Percentiles rank a stretch among this genome's conserved stretches.
These are phyloP conservation scores for Centella asiatica DNA, from an alignment of 129 eudicot species.

Conservation along the genomic window DNA sequence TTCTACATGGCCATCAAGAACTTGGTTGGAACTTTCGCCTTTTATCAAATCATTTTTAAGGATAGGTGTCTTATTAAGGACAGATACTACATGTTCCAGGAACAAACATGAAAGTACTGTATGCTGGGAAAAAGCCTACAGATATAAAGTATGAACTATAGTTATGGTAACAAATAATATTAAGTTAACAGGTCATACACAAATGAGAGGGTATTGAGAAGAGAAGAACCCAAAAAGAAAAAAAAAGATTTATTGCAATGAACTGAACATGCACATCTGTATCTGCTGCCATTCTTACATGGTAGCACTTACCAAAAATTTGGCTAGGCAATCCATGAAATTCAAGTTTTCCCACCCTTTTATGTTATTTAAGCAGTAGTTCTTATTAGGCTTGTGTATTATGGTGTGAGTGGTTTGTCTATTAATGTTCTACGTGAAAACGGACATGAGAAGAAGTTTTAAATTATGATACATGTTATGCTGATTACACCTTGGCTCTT, in stretches of 20 bases:
- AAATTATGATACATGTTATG: too few species aligned
- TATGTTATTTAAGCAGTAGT: too few species aligned
- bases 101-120: constrained; percentile 63
- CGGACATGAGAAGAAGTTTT: too few species aligned
- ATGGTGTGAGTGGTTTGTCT: too few species aligned
- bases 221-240: background rate
- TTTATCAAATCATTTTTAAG: constrained; percentile 41
- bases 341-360: too few species aligned
- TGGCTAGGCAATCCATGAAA: too few species aligned
- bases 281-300: too few species aligned
- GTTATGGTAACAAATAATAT: background rate
- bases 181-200: background rate
- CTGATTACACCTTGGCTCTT: too few species aligned
- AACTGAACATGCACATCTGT: background rate
- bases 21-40: constrained; percentile 50
- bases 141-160: background rate
- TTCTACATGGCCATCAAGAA: constrained; percentile 28
- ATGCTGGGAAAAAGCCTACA: constrained; percentile 88
- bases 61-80: constrained; percentile 52
- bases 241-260: too few species aligned
- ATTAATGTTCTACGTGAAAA: too few species aligned
- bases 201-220: background rate
- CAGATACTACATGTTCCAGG: constrained; percentile 76
- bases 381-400: too few species aligned
- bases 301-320: too few species aligned